phyloP scores from a whole-genome alignment of 305 asterid genomes.

The Nicotiana rustica region DNA sequence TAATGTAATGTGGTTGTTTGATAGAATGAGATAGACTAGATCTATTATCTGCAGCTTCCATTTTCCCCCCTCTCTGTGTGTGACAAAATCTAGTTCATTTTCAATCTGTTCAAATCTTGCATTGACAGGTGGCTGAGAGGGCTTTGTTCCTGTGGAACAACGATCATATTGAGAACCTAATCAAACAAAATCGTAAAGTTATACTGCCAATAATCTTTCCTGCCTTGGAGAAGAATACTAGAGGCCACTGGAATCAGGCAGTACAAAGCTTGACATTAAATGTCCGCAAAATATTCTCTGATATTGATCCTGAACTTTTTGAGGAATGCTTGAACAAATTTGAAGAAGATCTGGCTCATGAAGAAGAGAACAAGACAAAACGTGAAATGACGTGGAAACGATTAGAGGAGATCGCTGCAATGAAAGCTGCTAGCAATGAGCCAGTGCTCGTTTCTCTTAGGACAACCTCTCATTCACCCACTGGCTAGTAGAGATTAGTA shows the following conservation, averaged over 20 bases:
- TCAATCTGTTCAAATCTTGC: not conserved
- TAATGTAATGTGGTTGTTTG: not conserved
- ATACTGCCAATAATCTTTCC: constrained; percentile 80
- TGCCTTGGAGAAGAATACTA: constrained; percentile 73
- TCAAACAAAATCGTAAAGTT: constrained; percentile 75
- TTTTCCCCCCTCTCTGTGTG: not conserved
- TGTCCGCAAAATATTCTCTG: constrained; percentile 85
- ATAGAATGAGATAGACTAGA: not conserved
- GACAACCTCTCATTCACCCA: constrained; percentile 47
- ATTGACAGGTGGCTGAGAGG: constrained; percentile 78
- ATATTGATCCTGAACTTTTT: constrained; percentile 69
- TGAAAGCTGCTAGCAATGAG: constrained; percentile 66
- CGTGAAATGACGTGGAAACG: constrained; percentile 81
- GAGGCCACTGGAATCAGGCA: constrained; percentile 86
- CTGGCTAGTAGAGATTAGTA: constrained; percentile 57
- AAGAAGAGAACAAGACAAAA: constrained; percentile 57
- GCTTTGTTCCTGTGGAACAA: constrained; percentile 89
- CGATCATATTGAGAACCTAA: constrained; percentile 74
- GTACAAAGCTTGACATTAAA: constrained; percentile 75
- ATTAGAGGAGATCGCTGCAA: constrained; percentile 77
- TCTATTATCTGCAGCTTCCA: constrained; percentile 11
- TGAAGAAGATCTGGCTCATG: constrained; percentile 69
- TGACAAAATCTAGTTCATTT: constrained; percentile 14
- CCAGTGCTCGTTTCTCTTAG: constrained; percentile 68
- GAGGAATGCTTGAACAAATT: constrained; percentile 74